phyloP scores from a whole-genome alignment of 192 early-diverging fungal genomes.

The Coemansia sp. region DNA sequence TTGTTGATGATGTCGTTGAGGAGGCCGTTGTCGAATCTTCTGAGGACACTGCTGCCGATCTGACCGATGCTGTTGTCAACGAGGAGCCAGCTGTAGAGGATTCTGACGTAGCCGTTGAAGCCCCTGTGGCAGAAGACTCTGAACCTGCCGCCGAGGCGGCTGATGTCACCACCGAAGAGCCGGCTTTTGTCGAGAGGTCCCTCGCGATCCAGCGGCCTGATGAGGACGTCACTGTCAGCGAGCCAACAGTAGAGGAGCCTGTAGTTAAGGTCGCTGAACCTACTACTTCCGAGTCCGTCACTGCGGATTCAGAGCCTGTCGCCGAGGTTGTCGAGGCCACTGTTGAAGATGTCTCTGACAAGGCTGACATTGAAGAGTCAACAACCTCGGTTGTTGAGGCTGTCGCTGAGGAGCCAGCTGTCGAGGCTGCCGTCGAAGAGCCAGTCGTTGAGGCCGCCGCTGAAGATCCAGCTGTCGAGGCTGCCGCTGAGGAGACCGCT shows the following conservation, averaged over 20 bases:
- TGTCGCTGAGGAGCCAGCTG: not conserved
- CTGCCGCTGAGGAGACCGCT: too few species aligned
- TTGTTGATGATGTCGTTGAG: too few species aligned
- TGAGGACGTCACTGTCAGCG: not conserved
- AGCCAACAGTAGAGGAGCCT: not conserved
- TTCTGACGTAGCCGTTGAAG: not conserved
- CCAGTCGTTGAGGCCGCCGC: too few species aligned
- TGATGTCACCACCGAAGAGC: not conserved
- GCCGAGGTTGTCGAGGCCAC: not conserved
- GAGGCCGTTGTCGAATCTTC: not conserved
- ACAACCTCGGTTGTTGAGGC: slow-evolving; percentile 12
- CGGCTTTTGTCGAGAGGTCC: not conserved
- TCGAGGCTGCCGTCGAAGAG: not conserved
- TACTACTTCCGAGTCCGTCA: not conserved
- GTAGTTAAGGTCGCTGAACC: not conserved
- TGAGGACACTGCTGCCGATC: not conserved
- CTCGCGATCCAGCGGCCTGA: too few species aligned
- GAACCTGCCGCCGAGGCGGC: not conserved
- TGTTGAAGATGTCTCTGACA: too few species aligned
- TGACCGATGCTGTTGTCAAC: not conserved
- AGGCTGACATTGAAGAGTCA: not conserved
- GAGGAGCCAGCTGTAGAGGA: slow-evolving; percentile 2
- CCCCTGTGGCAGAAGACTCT: too few species aligned
- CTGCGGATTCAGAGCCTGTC: not conserved
- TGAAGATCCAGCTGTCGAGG: too few species aligned